phyloP scores from a whole-genome alignment of 352 stramenopile genomes.

The Pythium rishiriense region DNA sequence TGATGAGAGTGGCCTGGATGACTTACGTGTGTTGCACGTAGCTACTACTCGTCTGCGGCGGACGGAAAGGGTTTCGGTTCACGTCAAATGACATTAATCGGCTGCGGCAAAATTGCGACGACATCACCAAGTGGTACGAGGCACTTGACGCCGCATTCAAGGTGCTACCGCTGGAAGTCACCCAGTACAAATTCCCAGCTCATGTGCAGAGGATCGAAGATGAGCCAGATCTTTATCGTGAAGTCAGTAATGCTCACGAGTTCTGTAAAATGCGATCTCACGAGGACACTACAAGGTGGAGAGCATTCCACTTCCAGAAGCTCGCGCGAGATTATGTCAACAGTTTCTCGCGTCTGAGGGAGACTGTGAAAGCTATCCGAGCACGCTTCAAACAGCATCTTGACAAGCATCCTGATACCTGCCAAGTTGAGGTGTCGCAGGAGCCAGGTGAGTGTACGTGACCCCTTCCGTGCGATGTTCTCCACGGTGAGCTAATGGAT shows the following conservation, averaged over 20 bases:
- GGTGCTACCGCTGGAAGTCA: constrained; percentile 55
- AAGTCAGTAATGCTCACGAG: neutral
- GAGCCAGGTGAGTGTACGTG: constrained; percentile 21
- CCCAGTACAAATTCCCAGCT: constrained; percentile 54
- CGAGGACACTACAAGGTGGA: constrained; percentile 33
- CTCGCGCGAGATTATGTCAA: constrained; percentile 64
- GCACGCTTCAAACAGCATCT: constrained; percentile 40
- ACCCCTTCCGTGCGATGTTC: neutral
- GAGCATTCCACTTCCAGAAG: constrained; percentile 74
- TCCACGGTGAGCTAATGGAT: neutral
- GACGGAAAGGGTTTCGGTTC: constrained; percentile 79
- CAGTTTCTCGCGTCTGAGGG: constrained; percentile 52
- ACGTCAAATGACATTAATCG: constrained; percentile 67
- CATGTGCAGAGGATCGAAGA: constrained; percentile 64
- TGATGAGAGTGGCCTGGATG: neutral
- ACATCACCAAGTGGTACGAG: constrained; percentile 54
- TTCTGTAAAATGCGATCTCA: constrained; percentile 25
- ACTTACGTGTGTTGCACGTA: constrained; percentile 22
- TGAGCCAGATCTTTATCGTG: constrained; percentile 24
- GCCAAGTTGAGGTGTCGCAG: constrained; percentile 7
- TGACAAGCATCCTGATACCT: neutral
- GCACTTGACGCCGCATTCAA: constrained; percentile 55
- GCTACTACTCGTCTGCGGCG: constrained; percentile 75
- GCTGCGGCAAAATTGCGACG: constrained; percentile 49
- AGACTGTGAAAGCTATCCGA: constrained; percentile 51